Conservation (phyloP, 345 rosid species). For the Garcia nutans region DNA sequence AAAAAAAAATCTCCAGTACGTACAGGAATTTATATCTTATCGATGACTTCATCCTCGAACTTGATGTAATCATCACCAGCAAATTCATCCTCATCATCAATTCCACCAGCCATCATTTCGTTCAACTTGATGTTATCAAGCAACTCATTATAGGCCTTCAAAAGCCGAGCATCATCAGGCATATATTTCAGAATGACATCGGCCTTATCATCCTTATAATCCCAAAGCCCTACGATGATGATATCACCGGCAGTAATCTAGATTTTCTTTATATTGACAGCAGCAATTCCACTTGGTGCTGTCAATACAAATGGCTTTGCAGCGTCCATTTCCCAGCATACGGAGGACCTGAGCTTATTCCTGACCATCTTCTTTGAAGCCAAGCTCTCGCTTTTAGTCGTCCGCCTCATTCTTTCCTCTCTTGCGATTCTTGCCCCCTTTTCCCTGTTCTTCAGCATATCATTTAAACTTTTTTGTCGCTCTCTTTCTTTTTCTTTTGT, state of each 20-base stretch:
- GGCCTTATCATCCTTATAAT: constrained; percentile 23
- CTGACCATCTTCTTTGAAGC: constrained; percentile 23
- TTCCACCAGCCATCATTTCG: constrained; percentile 14
- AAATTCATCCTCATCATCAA: constrained; percentile 13
- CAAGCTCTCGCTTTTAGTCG: constrained; percentile 21
- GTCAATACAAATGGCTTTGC: constrained; percentile 16
- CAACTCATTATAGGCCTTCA: constrained; percentile 20
- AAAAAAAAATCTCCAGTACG: no score
- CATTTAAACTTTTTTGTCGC: no score
- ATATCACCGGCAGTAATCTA: constrained; percentile 21
- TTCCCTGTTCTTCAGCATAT: constrained; percentile 20
- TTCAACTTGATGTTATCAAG: constrained; percentile 18
- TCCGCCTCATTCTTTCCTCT: constrained; percentile 26
- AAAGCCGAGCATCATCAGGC: constrained; percentile 22
- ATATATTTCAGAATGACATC: constrained; percentile 21
- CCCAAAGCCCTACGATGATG: constrained; percentile 17
- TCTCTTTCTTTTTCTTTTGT: no score
- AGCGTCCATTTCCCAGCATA: constrained; percentile 18
- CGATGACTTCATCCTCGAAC: constrained; percentile 25
- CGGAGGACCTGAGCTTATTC: constrained; percentile 22
- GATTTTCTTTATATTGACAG: no score
- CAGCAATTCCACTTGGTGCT: constrained; percentile 2
- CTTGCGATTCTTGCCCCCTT: constrained; percentile 29
- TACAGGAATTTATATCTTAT: constrained; percentile 9
- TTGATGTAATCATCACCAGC: constrained; percentile 16